These are phyloP conservation scores for Leavenworthia alabamica DNA, from an alignment of 345 rosid species.

Conservation along the genomic window DNA sequence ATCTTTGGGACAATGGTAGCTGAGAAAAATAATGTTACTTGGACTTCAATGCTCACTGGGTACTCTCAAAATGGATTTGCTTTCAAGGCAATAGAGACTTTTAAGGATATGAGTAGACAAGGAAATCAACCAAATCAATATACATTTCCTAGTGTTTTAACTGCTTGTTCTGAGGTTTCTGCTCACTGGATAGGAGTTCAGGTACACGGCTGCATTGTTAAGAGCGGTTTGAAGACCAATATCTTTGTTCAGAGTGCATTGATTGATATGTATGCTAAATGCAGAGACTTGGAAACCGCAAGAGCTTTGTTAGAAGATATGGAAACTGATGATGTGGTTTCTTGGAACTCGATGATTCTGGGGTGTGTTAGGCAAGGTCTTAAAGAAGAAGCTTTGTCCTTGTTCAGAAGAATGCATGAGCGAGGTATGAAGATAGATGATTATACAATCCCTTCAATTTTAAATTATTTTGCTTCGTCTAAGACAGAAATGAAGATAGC, in stretches of 20 bases:
- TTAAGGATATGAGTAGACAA: conserved; percentile 46
- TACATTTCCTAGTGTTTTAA: conserved; percentile 71
- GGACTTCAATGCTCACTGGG: conserved; percentile 89
- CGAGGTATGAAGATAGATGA: conserved; percentile 52
- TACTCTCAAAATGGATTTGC: conserved; percentile 57
- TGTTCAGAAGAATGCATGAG: conserved; percentile 57
- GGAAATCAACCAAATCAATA: conserved; percentile 64
- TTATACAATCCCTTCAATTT: conserved; percentile 59
- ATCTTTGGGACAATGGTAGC: conserved; percentile 42
- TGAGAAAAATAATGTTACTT: conserved; percentile 49
- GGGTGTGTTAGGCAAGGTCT: conserved; percentile 67
- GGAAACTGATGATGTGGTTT: conserved; percentile 58
- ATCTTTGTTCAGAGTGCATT: conserved; percentile 68
- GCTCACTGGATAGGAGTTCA: conserved; percentile 53
- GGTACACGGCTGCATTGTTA: conserved; percentile 61
- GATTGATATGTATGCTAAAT: conserved; percentile 82
- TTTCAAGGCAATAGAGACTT: conserved; percentile 53
- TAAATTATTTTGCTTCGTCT: conserved; percentile 63
- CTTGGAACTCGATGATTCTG: conserved; percentile 80
- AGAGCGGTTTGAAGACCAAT: conserved; percentile 59
- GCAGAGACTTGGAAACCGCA: conserved; percentile 56
- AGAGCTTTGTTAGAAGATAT: conserved; percentile 38
- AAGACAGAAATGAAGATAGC: conserved; percentile 38
- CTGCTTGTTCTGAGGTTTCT: conserved; percentile 57
- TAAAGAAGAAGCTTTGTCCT: conserved; percentile 50